Evolutionary conservation across 1,284 basidiomycete genomes (phyloP).

Genomic region (Ustilago curta): DNA sequence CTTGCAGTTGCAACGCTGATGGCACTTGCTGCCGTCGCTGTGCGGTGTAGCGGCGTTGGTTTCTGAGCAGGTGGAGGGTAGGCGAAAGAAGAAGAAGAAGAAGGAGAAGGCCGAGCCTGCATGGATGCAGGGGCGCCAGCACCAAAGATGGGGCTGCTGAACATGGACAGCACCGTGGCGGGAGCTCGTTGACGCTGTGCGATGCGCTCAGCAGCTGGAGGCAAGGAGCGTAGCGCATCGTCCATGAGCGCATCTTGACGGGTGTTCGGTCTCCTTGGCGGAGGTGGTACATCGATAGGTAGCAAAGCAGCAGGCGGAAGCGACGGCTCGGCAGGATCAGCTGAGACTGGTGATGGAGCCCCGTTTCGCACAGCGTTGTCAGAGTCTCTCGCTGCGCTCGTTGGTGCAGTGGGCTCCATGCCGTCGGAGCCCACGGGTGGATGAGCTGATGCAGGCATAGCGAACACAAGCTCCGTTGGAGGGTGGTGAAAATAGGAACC

Average conservation of each 20-base stretch:
- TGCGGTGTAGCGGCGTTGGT: conserved; percentile 26
- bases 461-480: background rate
- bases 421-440: conserved; percentile 10
- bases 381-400: background rate
- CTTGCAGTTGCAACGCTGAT: conserved; percentile 12
- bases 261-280: conserved; percentile 34
- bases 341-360: background rate
- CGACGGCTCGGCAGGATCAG: conserved; percentile 5
- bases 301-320: conserved; percentile 28
- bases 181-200: conserved; percentile 27
- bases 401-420: background rate
- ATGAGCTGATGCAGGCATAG: conserved; percentile 23
- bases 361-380: background rate
- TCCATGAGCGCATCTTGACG: conserved; percentile 42
- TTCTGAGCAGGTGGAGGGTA: conserved; percentile 19
- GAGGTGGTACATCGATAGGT: conserved; percentile 30
- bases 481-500: background rate
- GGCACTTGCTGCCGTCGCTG: conserved; percentile 18
- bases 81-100: conserved; percentile 15
- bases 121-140: conserved; percentile 1
- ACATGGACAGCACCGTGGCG: conserved; percentile 38
- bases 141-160: conserved; percentile 27
- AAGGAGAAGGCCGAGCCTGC: conserved; percentile 11
- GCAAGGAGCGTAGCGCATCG: conserved; percentile 50
- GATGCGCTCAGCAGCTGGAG: conserved; percentile 37